Percentiles rank a stretch among this genome's conserved stretches.
Conservation (phyloP, 2,329 filamentous ascomycete genomes). For the Chrysoporthe puriensis region DNA sequence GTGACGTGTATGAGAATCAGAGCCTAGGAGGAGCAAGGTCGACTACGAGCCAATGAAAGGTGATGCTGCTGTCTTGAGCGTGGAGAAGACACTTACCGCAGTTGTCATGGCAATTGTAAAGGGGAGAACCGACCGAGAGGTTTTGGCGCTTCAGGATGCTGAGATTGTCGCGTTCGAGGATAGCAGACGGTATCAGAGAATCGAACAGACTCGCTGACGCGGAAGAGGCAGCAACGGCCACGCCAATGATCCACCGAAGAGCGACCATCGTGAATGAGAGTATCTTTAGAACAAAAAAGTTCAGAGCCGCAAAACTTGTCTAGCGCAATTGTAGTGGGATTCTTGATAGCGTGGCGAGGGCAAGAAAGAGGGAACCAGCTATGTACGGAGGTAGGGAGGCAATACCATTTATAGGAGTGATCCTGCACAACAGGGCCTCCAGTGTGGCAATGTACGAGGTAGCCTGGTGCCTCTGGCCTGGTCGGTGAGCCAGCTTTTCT, state of each 20-base stretch:
- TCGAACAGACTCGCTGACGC: slow-evolving; percentile 5
- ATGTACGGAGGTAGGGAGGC: neutral
- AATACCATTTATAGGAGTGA: neutral
- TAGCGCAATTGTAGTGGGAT: neutral
- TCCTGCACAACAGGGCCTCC: neutral
- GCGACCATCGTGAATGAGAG: slow-evolving; percentile 14
- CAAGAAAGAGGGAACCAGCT: neutral
- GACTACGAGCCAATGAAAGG: neutral
- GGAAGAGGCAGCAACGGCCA: slow-evolving; percentile 17
- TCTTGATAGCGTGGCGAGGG: neutral
- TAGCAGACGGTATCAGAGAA: neutral
- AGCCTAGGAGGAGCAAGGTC: neutral
- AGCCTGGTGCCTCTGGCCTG: neutral
- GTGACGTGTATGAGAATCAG: neutral
- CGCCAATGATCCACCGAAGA: slow-evolving; percentile 16
- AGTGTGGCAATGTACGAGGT: neutral
- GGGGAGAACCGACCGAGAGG: slow-evolving; percentile 40
- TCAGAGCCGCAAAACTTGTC: neutral
- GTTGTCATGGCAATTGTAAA: slow-evolving; percentile 49
- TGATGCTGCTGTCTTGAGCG: neutral
- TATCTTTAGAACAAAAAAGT: neutral
- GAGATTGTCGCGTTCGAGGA: neutral
- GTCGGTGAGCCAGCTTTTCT: neutral
- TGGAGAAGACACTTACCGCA: slow-evolving; percentile 41
- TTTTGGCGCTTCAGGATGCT: slow-evolving; percentile 38